A percentile compares a stretch with the other conserved stretches of the same genome.
These are phyloP conservation scores for Candida ovalis DNA, from an alignment of 805 yeast genomes.

Conservation along the genomic window DNA sequence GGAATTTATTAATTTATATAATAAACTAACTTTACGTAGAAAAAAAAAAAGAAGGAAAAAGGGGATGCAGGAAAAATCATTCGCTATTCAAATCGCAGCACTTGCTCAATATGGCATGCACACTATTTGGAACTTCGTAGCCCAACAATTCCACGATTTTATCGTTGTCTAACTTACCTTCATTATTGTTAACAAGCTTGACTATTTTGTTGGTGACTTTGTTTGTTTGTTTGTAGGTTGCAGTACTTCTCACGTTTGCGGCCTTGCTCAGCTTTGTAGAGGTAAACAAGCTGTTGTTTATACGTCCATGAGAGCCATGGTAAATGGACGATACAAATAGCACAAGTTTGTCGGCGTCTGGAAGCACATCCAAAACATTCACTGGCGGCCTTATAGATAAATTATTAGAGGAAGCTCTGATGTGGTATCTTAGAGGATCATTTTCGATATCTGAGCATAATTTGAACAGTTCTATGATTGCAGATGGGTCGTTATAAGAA, in stretches of 20 bases:
- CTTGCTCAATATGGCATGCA: neutral
- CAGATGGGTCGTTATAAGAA: conserved; percentile 31
- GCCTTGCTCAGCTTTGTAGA: conserved; percentile 22
- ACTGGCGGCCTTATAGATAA: conserved; percentile 18
- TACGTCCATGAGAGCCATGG: conserved; percentile 21
- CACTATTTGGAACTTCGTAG: conserved; percentile 7
- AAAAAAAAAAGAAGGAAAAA: neutral
- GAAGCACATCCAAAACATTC: conserved; percentile 11
- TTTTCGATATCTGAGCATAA: conserved; percentile 43
- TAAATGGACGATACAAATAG: conserved; percentile 18
- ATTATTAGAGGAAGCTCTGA: conserved; percentile 29
- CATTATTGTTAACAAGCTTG: neutral
- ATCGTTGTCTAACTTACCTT: conserved; percentile 3
- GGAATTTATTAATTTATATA: too few species aligned
- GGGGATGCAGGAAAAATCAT: neutral
- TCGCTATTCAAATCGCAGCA: neutral
- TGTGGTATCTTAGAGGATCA: conserved; percentile 47
- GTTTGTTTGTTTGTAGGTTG: neutral
- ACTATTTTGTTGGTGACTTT: neutral
- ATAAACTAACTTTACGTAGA: too few species aligned
- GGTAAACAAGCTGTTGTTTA: conserved; percentile 9
- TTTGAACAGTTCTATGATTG: conserved; percentile 32
- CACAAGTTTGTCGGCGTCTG: conserved; percentile 11
- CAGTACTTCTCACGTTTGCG: conserved; percentile 6
- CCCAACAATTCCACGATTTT: conserved; percentile 11